A percentile compares a stretch with the other conserved stretches of the same genome.
These are phyloP conservation scores for Monosporascus sp. DNA, from an alignment of 2,329 filamentous ascomycete species.

Conservation along the genomic window DNA sequence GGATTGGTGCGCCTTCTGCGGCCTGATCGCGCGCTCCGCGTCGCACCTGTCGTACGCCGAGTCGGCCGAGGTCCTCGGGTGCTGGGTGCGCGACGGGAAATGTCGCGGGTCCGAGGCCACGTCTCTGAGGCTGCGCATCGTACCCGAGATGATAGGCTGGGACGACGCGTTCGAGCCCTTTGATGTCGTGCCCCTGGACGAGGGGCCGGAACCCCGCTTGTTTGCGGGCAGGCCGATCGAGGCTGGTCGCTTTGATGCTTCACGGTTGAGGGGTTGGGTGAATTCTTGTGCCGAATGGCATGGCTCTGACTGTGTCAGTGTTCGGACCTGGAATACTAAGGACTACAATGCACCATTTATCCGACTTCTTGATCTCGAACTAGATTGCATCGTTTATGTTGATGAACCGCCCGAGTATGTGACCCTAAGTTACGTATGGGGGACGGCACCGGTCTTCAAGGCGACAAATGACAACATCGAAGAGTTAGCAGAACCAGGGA, in stretches of 20 bases:
- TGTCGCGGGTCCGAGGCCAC: background rate
- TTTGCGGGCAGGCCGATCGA: background rate
- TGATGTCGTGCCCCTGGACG: conserved; percentile 1
- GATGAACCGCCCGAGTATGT: background rate
- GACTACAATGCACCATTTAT: background rate
- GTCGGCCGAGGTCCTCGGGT: conserved; percentile 1
- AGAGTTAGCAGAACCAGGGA: background rate
- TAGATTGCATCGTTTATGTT: background rate
- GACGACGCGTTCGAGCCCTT: conserved; percentile 3
- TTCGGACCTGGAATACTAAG: no score
- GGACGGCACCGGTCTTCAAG: conserved; percentile 1
- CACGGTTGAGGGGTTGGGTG: background rate
- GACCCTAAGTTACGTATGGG: conserved; percentile 8
- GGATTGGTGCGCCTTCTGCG: conserved; percentile 2
- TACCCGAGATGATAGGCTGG: conserved; percentile 2
- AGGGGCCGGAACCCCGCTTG: background rate
- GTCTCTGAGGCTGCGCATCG: conserved; percentile 1
- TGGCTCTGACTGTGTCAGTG: background rate
- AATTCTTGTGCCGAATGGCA: background rate
- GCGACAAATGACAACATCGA: background rate
- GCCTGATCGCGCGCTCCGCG: background rate
- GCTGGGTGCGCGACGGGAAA: conserved; percentile 2
- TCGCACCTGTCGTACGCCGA: background rate
- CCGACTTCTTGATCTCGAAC: background rate
- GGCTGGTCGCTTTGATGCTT: background rate